These are phyloP conservation scores for Kodamaea anthophila DNA, from an alignment of 1,139 yeast genomes.

Conservation along the genomic window DNA sequence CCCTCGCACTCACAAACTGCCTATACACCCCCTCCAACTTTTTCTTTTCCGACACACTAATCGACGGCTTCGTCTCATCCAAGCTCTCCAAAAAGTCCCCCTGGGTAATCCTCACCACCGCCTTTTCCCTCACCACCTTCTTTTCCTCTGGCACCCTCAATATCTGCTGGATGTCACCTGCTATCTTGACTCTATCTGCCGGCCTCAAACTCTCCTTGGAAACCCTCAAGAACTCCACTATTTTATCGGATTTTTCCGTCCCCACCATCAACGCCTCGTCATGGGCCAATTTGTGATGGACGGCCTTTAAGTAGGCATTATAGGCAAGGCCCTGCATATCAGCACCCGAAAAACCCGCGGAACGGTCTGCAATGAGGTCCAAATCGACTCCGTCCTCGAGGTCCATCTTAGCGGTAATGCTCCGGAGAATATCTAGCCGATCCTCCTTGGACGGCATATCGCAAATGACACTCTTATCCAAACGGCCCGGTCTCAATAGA, in stretches of 20 bases:
- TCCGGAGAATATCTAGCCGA: slow-evolving; percentile 63
- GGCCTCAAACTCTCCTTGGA: slow-evolving; percentile 30
- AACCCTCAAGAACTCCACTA: slow-evolving; percentile 32
- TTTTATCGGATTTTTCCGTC: slow-evolving; percentile 12
- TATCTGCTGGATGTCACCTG: slow-evolving; percentile 43
- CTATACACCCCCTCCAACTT: slow-evolving; percentile 62
- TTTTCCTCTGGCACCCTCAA: slow-evolving; percentile 14
- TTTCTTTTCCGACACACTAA: slow-evolving; percentile 62
- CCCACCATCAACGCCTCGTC: slow-evolving; percentile 24
- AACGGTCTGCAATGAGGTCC: slow-evolving; percentile 47
- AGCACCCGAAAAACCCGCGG: slow-evolving; percentile 88
- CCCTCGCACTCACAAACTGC: slow-evolving; percentile 72
- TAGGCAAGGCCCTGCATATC: slow-evolving; percentile 90
- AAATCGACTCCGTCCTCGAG: slow-evolving; percentile 47
- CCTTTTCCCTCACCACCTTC: slow-evolving; percentile 11
- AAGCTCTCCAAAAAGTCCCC: slow-evolving; percentile 61
- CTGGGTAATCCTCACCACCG: slow-evolving; percentile 37
- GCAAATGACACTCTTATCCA: slow-evolving; percentile 87
- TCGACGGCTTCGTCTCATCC: slow-evolving; percentile 78
- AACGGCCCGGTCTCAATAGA: slow-evolving; percentile 86
- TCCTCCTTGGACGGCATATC: slow-evolving; percentile 74
- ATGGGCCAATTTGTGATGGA: slow-evolving; percentile 63
- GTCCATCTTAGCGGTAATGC: slow-evolving; percentile 55
- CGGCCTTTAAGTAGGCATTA: slow-evolving; percentile 87
- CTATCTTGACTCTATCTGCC: slow-evolving; percentile 38